These are phyloP conservation scores for Penicillium simplicissimum DNA, from an alignment of 495 filamentous ascomycete species.

Conservation along the genomic window DNA sequence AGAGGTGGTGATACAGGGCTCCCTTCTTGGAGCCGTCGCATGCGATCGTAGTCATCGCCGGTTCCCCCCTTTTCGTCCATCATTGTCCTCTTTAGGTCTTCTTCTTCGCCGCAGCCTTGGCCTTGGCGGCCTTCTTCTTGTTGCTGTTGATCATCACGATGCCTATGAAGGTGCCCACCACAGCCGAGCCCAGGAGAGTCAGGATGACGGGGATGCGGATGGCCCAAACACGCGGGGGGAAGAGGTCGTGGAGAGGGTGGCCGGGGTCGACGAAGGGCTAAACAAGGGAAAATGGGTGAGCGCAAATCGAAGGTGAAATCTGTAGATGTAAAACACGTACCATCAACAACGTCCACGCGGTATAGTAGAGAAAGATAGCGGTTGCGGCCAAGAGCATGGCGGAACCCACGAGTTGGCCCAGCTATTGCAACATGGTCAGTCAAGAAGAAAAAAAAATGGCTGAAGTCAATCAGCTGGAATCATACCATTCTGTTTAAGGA, in stretches of 20 bases:
- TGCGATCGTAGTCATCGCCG: conserved; percentile 9
- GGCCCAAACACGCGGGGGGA: conserved; percentile 97
- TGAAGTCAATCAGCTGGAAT: neutral
- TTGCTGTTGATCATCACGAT: conserved; percentile 99
- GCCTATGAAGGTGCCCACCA: conserved; percentile 93
- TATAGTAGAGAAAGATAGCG: conserved; percentile 98
- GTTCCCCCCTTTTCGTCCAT: conserved; percentile 8
- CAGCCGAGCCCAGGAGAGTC: conserved; percentile 84
- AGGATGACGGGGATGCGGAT: conserved; percentile 98
- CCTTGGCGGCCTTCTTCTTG: conserved; percentile 93
- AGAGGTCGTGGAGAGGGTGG: conserved; percentile 91
- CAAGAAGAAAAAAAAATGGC: neutral
- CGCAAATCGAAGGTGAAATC: neutral
- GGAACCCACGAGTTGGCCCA: conserved; percentile 93
- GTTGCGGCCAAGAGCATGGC: conserved; percentile 96
- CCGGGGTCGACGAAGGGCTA: conserved; percentile 96
- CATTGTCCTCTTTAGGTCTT: conserved; percentile 57
- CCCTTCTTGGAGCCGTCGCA: neutral
- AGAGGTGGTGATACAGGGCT: conserved; percentile 18
- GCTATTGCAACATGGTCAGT: conserved; percentile 51
- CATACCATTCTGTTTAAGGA: conserved; percentile 33
- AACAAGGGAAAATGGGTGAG: conserved; percentile 6
- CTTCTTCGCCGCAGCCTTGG: conserved; percentile 69
- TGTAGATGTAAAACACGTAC: conserved; percentile 47
- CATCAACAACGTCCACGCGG: conserved; percentile 96